Evolutionary conservation across 805 yeast species (phyloP).

Genomic region (Schizosaccharomyces japonicus): DNA sequence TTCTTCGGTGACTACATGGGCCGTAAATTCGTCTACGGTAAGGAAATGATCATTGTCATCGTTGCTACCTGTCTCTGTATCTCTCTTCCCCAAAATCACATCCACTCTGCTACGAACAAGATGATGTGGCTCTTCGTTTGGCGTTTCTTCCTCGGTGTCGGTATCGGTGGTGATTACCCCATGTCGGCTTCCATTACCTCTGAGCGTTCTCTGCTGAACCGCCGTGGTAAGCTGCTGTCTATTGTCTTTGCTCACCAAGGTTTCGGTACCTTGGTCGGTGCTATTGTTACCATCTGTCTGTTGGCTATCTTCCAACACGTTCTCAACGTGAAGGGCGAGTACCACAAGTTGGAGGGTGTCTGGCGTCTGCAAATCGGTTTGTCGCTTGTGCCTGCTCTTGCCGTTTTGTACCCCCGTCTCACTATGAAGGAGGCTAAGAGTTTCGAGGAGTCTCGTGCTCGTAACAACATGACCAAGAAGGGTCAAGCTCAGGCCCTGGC

Average conservation of each 20-base stretch:
- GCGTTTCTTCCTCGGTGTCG: conserved; percentile 79
- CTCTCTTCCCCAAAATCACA: conserved; percentile 5
- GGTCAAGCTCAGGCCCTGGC: not conserved
- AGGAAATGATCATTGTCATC: conserved; percentile 66
- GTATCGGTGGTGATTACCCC: conserved; percentile 94
- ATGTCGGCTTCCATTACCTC: conserved; percentile 74
- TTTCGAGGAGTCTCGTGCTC: not conserved
- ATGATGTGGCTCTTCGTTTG: conserved; percentile 53
- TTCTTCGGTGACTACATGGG: conserved; percentile 58
- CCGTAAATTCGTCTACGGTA: conserved; percentile 69
- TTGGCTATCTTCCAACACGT: conserved; percentile 54
- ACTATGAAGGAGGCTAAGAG: not conserved
- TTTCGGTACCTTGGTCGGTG: conserved; percentile 78
- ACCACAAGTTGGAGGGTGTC: conserved; percentile 46
- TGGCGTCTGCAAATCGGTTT: conserved; percentile 82
- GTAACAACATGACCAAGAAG: not conserved
- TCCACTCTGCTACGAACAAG: conserved; percentile 21
- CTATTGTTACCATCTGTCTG: conserved; percentile 55
- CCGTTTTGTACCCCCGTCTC: conserved; percentile 58
- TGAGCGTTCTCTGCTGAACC: conserved; percentile 30
- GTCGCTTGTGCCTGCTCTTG: conserved; percentile 69
- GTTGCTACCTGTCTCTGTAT: conserved; percentile 37
- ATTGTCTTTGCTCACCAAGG: conserved; percentile 94
- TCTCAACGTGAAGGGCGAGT: conserved; percentile 28
- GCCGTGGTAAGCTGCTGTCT: conserved; percentile 96